phyloP scores from a whole-genome alignment of 805 yeast species.

The Ogataea parapolymorpha region DNA sequence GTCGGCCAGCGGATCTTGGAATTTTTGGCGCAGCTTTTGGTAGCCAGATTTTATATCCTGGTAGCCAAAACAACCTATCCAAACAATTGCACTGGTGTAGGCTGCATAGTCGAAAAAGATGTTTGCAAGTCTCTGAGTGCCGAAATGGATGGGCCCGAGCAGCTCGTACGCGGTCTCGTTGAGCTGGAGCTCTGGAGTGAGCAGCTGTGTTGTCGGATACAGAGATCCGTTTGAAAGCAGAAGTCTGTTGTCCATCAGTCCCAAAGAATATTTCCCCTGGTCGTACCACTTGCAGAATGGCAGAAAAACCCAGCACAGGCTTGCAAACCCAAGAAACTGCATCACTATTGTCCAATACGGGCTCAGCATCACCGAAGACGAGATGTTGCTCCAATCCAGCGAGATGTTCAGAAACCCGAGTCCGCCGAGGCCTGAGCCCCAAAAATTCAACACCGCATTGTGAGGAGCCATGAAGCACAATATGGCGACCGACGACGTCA shows the following conservation, averaged over 20 bases:
- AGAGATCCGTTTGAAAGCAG: constrained; percentile 36
- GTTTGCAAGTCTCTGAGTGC: constrained; percentile 48
- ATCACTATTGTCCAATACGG: constrained; percentile 53
- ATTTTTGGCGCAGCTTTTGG: constrained; percentile 5
- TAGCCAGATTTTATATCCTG: constrained; percentile 19
- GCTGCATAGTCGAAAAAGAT: constrained; percentile 54
- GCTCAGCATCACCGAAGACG: constrained; percentile 45
- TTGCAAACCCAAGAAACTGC: constrained; percentile 44
- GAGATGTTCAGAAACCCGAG: constrained; percentile 48
- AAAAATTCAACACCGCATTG: constrained; percentile 38
- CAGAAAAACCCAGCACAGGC: constrained; percentile 47
- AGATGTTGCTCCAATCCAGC: constrained; percentile 52
- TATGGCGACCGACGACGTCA: constrained; percentile 46
- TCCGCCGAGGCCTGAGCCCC: constrained; percentile 54
- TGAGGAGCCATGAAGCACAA: constrained; percentile 49
- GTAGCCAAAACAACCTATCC: constrained; percentile 36
- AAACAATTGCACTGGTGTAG: constrained; percentile 44
- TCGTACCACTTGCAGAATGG: constrained; percentile 45
- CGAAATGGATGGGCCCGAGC: constrained; percentile 45
- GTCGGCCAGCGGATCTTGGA: neutral
- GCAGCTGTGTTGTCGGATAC: constrained; percentile 42
- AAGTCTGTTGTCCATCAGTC: constrained; percentile 47
- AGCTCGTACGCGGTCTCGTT: constrained; percentile 44
- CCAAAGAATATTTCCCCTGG: constrained; percentile 32
- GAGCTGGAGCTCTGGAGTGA: constrained; percentile 38